These are phyloP conservation scores for Quercus variabilis DNA, from an alignment of 306 rosid species.

Conservation along the genomic window DNA sequence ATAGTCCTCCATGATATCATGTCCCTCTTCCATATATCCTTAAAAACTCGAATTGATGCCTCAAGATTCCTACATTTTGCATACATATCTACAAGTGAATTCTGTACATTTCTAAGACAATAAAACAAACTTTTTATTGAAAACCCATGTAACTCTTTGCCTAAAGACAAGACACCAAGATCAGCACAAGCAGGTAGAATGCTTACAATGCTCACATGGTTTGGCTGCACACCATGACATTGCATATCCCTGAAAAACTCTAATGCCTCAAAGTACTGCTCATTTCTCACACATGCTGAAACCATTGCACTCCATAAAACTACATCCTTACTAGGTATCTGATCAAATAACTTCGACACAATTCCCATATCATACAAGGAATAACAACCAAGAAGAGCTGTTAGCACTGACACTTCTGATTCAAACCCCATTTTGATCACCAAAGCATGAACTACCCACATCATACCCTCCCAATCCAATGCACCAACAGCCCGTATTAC, in stretches of 20 bases:
- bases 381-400: constrained; percentile 16
- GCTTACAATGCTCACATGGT: constrained; percentile 23
- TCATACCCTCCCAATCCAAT: constrained; percentile 8
- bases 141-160: constrained; percentile 22
- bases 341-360: constrained; percentile 19
- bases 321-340: constrained; percentile 16
- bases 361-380: constrained; percentile 9
- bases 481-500: constrained; percentile 12
- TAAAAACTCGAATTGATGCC: constrained; percentile 8
- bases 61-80: constrained; percentile 19
- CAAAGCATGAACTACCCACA: neutral
- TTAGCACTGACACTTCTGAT: constrained; percentile 10
- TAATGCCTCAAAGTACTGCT: constrained; percentile 11
- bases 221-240: constrained; percentile 15
- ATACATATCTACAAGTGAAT: constrained; percentile 20
- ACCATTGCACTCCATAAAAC: constrained; percentile 22
- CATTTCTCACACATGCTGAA: constrained; percentile 16
- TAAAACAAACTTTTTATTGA: constrained; percentile 13
- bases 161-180: constrained; percentile 11
- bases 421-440: constrained; percentile 22
- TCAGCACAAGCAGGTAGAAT: constrained; percentile 23
- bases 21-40: constrained; percentile 10
- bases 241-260: constrained; percentile 20
- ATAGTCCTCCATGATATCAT: constrained; percentile 16
- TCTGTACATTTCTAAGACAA: constrained; percentile 4